These are phyloP conservation scores for Phytophthora meadii DNA, from an alignment of 352 stramenopile genomes.

Conservation along the genomic window DNA sequence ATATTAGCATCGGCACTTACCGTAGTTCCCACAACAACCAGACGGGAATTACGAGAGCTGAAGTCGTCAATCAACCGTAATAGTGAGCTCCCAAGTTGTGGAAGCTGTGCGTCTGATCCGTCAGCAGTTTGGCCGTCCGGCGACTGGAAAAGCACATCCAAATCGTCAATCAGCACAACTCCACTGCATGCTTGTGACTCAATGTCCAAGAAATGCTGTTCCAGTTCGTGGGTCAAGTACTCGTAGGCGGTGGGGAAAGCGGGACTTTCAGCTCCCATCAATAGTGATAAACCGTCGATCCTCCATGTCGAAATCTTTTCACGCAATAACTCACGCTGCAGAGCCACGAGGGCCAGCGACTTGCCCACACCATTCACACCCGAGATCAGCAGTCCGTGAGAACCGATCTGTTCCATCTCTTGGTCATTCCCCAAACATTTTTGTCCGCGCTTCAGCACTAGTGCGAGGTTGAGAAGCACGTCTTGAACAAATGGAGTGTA, in stretches of 20 bases:
- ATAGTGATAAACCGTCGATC: conserved; percentile 51
- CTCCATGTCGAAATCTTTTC: conserved; percentile 35
- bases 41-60: conserved; percentile 24
- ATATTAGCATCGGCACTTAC: conserved; percentile 45
- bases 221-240: conserved; percentile 58
- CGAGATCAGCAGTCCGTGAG: conserved; percentile 43
- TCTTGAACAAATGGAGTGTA: conserved; percentile 63
- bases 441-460: conserved; percentile 43
- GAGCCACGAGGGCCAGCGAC: conserved; percentile 48
- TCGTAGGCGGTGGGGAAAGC: conserved; percentile 57
- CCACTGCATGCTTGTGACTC: conserved; percentile 25
- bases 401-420: conserved; percentile 64
- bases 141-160: conserved; percentile 69
- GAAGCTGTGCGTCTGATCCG: conserved; percentile 38
- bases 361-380: conserved; percentile 78
- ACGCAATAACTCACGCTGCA: conserved; percentile 33
- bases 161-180: conserved; percentile 75
- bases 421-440: conserved; percentile 29
- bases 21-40: conserved; percentile 66
- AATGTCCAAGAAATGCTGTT: conserved; percentile 38
- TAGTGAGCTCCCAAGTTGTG: conserved; percentile 67
- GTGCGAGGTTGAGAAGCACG: conserved; percentile 59
- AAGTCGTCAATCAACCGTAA: conserved; percentile 67
- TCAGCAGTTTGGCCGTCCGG: conserved; percentile 42
- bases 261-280: conserved; percentile 62